Evolutionary conservation across 768 basidiomycete genomes (phyloP).

Genomic region (Pulveroboletus sp.): DNA sequence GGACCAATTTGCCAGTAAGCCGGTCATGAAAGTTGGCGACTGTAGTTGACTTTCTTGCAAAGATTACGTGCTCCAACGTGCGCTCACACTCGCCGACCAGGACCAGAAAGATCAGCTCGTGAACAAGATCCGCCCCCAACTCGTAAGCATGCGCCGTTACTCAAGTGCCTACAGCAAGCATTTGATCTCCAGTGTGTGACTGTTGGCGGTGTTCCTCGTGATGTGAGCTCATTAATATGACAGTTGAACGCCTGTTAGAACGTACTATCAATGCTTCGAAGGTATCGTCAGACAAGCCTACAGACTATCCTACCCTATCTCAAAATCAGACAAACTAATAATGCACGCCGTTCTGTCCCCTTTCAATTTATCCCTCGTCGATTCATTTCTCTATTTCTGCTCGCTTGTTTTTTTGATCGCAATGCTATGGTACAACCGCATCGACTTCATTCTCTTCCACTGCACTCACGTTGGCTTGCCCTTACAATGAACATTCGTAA

Average conservation of each 20-base stretch:
- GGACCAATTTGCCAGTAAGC: slow-evolving; percentile 86
- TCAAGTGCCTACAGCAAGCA: slow-evolving; percentile 79
- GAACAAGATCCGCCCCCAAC: slow-evolving; percentile 60
- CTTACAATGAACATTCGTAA: slow-evolving; percentile 38
- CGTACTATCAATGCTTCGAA: slow-evolving; percentile 38
- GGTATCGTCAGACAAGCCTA: slow-evolving; percentile 24
- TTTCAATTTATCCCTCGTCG: slow-evolving; percentile 7
- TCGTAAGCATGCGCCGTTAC: slow-evolving; percentile 68
- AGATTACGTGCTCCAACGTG: slow-evolving; percentile 89
- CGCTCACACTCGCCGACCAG: slow-evolving; percentile 63
- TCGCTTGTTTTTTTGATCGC: slow-evolving; percentile 26
- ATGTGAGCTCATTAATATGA: slow-evolving; percentile 8
- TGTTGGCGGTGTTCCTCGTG: background rate
- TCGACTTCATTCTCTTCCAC: slow-evolving; percentile 25
- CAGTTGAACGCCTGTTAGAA: slow-evolving; percentile 71
- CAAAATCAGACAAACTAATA: slow-evolving; percentile 23
- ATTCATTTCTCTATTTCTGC: background rate
- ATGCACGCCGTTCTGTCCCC: background rate
- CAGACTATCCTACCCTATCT: slow-evolving; percentile 29
- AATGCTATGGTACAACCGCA: slow-evolving; percentile 37
- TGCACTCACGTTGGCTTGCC: slow-evolving; percentile 30
- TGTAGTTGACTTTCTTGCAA: background rate
- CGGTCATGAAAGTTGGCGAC: background rate
- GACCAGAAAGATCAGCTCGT: slow-evolving; percentile 70
- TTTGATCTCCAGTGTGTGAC: slow-evolving; percentile 66